Conservation (phyloP, 2,329 filamentous ascomycete genomes). For the Biscogniauxia sp. region DNA sequence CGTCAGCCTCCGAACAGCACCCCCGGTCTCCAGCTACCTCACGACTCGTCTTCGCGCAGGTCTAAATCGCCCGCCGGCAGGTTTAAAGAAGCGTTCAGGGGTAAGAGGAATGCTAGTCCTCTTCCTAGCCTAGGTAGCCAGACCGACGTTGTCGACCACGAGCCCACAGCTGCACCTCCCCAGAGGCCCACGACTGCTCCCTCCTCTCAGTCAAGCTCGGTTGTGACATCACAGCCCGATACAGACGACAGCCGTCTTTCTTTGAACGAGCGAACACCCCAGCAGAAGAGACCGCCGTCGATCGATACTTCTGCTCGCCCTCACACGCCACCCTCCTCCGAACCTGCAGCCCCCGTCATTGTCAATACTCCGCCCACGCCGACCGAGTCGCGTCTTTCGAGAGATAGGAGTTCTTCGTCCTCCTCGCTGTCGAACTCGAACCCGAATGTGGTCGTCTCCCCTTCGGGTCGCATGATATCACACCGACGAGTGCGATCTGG, state of each 20-base stretch:
- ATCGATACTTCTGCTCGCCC: constrained; percentile 34
- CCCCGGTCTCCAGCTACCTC: constrained; percentile 41
- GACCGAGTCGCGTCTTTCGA: constrained; percentile 40
- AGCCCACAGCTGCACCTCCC: constrained; percentile 18
- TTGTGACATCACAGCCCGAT: constrained; percentile 20
- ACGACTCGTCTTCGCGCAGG: constrained; percentile 49
- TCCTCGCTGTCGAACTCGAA: constrained; percentile 30
- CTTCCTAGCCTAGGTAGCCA: constrained; percentile 44
- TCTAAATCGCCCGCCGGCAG: constrained; percentile 69
- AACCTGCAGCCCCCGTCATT: constrained; percentile 51
- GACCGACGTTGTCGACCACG: constrained; percentile 18
- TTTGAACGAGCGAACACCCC: constrained; percentile 18
- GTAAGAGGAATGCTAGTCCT: constrained; percentile 48
- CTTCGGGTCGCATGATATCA: constrained; percentile 69
- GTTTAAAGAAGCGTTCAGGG: constrained; percentile 68
- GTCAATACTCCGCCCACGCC: constrained; percentile 67
- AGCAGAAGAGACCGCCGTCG: constrained; percentile 21
- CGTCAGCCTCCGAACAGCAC: constrained; percentile 32
- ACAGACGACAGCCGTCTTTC: constrained; percentile 21
- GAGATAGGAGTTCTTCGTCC: constrained; percentile 17
- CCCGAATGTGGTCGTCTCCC: constrained; percentile 57
- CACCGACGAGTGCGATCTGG: constrained; percentile 57
- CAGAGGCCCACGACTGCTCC: constrained; percentile 10
- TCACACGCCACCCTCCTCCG: constrained; percentile 46
- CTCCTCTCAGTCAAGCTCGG: constrained; percentile 19